phyloP scores from a whole-genome alignment of 2,329 filamentous ascomycete genomes.

The Fusarium pseudocircinatum region DNA sequence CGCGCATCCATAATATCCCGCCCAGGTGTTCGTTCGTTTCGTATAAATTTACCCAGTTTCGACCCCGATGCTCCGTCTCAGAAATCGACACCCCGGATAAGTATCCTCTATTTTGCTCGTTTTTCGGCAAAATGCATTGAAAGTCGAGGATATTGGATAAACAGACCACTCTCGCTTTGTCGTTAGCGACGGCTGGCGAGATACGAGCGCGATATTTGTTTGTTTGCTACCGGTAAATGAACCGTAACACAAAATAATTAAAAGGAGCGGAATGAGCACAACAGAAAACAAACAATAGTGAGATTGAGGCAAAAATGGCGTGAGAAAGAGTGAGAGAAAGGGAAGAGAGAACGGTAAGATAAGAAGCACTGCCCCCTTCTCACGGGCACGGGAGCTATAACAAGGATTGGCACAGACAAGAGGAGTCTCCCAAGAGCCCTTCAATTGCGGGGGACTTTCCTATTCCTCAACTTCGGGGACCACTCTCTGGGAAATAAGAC shows the following conservation, averaged over 20 bases:
- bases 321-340: not conserved
- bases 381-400: not conserved
- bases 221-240: not conserved
- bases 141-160: not conserved
- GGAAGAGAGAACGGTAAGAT: not conserved
- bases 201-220: not conserved
- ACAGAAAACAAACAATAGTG: not conserved
- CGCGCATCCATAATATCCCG: slow-evolving; percentile 1
- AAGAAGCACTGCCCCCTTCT: slow-evolving; percentile 28
- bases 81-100: not conserved
- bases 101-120: not conserved
- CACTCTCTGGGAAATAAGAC: slow-evolving; percentile 22
- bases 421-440: slow-evolving; percentile 2
- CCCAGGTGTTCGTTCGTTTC: slow-evolving; percentile 14
- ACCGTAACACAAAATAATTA: not conserved
- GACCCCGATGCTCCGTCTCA: not conserved
- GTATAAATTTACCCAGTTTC: not conserved
- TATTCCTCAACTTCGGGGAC: slow-evolving; percentile 2
- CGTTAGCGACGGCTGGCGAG: not conserved
- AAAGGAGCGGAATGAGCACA: not conserved
- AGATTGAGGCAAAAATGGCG: not conserved
- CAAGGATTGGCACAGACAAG: not conserved
- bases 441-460: slow-evolving; percentile 15
- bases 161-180: not conserved
- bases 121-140: not conserved